Evolutionary conservation across 345 rosid species (phyloP).

Genomic region (Luvunga scandens): DNA sequence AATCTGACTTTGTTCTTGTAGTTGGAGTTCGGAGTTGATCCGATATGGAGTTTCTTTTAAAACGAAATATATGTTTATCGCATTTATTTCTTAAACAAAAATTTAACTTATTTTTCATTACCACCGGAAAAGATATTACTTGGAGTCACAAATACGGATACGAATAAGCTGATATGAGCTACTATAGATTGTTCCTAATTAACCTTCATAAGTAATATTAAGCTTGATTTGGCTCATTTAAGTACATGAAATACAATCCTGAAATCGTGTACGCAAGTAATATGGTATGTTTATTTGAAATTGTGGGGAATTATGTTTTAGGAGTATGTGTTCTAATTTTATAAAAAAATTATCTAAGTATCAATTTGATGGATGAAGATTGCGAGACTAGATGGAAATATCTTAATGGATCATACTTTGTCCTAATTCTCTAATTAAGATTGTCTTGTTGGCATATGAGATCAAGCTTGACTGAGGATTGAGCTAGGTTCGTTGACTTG

Average conservation of each 20-base stretch:
- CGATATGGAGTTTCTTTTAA: background rate
- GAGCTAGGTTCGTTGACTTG: background rate
- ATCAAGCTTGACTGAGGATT: background rate
- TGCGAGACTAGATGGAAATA: background rate
- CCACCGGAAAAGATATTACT: background rate
- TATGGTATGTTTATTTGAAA: background rate
- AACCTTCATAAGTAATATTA: background rate
- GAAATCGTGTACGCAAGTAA: background rate
- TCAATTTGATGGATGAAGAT: background rate
- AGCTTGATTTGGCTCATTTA: background rate
- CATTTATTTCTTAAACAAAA: background rate
- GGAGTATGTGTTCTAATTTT: background rate
- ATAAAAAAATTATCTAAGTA: background rate
- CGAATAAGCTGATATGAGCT: background rate
- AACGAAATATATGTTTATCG: background rate
- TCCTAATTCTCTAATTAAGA: background rate
- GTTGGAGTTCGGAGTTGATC: background rate
- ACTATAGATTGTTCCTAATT: background rate
- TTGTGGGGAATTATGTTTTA: constrained; percentile 1
- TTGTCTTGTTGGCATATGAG: background rate
- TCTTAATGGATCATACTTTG: background rate
- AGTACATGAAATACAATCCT: background rate
- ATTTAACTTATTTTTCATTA: background rate
- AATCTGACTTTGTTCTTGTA: background rate
- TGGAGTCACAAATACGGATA: no score